Evolutionary conservation across 2,329 filamentous ascomycete species (phyloP).

Genomic region (Tetracladium maxilliforme): DNA sequence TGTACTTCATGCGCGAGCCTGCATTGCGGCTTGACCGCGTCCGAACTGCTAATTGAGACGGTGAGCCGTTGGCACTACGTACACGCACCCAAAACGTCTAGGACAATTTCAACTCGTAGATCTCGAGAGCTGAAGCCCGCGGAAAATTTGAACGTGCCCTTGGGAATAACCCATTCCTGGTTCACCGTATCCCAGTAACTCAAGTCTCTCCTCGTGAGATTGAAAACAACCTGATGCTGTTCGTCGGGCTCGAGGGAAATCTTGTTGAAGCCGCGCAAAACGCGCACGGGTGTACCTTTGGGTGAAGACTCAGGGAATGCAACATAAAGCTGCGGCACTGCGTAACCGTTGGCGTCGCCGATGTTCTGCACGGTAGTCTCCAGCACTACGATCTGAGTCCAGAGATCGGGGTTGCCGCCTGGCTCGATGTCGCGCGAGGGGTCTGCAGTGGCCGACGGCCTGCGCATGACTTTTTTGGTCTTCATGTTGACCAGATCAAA

Average conservation of each 20-base stretch:
- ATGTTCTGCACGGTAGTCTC: slow-evolving; percentile 34
- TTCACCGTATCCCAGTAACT: slow-evolving; percentile 55
- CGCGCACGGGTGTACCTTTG: slow-evolving; percentile 39
- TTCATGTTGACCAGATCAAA: slow-evolving; percentile 32
- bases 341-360: slow-evolving; percentile 18
- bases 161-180: slow-evolving; percentile 56
- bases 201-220: slow-evolving; percentile 51
- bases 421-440: slow-evolving; percentile 28
- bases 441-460: slow-evolving; percentile 25
- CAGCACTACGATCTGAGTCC: slow-evolving; percentile 31
- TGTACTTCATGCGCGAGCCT: no score
- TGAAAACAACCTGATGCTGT: slow-evolving; percentile 34
- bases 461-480: slow-evolving; percentile 22
- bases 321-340: slow-evolving; percentile 17
- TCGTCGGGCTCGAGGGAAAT: slow-evolving; percentile 38
- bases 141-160: slow-evolving; percentile 23
- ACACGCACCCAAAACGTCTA: no score
- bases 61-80: no score
- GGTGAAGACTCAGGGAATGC: slow-evolving; percentile 26
- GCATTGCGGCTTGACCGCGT: no score
- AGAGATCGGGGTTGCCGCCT: slow-evolving; percentile 40
- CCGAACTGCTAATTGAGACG: no score
- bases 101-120: slow-evolving; percentile 12
- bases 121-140: slow-evolving; percentile 23
- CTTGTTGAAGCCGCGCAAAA: slow-evolving; percentile 64